Evolutionary conservation across 768 basidiomycete genomes (phyloP).

Genomic region (Kondoa malvinella): DNA sequence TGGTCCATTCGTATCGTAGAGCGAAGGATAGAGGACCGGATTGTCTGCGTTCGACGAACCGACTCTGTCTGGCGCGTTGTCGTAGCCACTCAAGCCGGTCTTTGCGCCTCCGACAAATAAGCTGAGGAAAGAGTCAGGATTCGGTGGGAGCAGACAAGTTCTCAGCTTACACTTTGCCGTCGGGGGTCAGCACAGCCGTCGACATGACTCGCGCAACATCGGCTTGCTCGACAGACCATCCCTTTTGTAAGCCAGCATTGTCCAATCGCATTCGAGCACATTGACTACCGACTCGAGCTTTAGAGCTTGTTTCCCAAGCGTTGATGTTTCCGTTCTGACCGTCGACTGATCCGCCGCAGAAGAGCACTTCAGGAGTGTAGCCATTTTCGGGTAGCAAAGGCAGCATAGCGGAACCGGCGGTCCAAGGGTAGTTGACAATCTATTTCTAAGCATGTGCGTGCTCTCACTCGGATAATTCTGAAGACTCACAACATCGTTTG

Average conservation of each 20-base stretch:
- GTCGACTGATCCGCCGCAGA: slow-evolving; percentile 55
- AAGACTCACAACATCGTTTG: slow-evolving; percentile 34
- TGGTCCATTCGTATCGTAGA: slow-evolving; percentile 53
- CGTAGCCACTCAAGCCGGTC: slow-evolving; percentile 32
- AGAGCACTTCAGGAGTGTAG: slow-evolving; percentile 57
- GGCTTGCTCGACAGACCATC: slow-evolving; percentile 33
- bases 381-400: slow-evolving; percentile 82
- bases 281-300: slow-evolving; percentile 24
- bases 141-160: no score
- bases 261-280: slow-evolving; percentile 34
- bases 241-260: slow-evolving; percentile 26
- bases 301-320: slow-evolving; percentile 12
- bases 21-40: slow-evolving; percentile 40
- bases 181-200: slow-evolving; percentile 37
- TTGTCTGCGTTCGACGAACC: slow-evolving; percentile 27
- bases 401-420: slow-evolving; percentile 72
- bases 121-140: no score
- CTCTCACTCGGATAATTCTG: not conserved
- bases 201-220: slow-evolving; percentile 35
- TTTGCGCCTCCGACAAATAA: not conserved
- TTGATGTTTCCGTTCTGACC: slow-evolving; percentile 11
- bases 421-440: slow-evolving; percentile 64
- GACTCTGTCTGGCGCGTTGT: not conserved
- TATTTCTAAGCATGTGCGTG: not conserved
- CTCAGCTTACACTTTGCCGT: not conserved